Evolutionary conservation across 371 early-diverging fungal species (phyloP), one percentile per base, ranked within the genome.

Genomic region (Mucor piriformis): DNA sequence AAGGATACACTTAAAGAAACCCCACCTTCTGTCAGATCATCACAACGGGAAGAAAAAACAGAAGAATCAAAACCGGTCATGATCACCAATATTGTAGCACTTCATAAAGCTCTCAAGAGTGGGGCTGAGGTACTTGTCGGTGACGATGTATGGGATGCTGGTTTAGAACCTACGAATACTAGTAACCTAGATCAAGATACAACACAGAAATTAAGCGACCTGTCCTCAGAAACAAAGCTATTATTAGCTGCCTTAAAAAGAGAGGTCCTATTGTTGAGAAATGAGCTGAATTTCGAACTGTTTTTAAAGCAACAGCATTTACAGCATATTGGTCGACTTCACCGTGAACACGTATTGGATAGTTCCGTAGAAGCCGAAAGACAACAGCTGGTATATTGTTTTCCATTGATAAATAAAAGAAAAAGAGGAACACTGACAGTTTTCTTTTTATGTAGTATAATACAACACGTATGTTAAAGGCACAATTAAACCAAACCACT

Each of bases 291-390:
- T 37, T 87, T 86, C 71, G 88, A 87, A 58, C 55, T 86, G 15
- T 87, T 85, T 57, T 69, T 87, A 38, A 84, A 85, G 49, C 88
- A 87, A 52, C 88, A 87, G 16, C 83, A 87, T 59, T 71, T 86
- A 8, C 88, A 86, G 52, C 88, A 87, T 54, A 86, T 87, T 43
- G 85, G 83, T 18, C 72, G 84, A 29, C 66, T 87, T 8, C 85
- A 87, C 61, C 82, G 82, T 12, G 84, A 86, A 13, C 88, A 83
- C 63, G 79, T 87, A 1, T 63, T 83, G 15, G 88, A 87, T 69
- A 84, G 76, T 18, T 77, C 84, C 29, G 84, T 83, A 0, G 86
- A 87, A 57, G 88, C 88, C 0, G 85, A 84, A 61, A 65, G 85
- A 58, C 86, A 87, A 53, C 76, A 80, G 50, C 57, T 84, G 67